phyloP scores from a whole-genome alignment of 1,139 yeast species.

The Diutina mesorugosa region DNA sequence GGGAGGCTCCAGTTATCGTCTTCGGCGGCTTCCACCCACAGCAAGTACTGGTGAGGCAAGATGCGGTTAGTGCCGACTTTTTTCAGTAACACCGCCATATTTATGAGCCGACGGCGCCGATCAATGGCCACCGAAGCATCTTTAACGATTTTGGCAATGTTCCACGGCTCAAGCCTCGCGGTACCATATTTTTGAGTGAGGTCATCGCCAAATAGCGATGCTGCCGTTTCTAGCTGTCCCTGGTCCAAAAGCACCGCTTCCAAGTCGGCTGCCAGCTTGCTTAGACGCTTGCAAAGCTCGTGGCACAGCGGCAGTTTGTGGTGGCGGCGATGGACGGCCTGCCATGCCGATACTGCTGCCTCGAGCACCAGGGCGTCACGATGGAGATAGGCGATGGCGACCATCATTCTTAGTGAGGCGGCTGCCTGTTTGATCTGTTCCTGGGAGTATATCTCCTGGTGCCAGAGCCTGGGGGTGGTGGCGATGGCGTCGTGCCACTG shows the following conservation, averaged over 20 bases:
- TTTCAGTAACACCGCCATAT: background rate
- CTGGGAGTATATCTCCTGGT: background rate
- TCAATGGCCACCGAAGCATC: background rate
- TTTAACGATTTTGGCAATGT: background rate
- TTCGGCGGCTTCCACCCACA: background rate
- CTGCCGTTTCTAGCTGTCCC: background rate
- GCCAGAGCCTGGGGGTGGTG: background rate
- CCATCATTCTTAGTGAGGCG: background rate
- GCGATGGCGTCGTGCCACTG: background rate
- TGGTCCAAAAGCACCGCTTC: background rate
- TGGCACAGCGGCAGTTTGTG: background rate
- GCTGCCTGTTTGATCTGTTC: background rate
- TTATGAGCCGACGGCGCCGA: background rate
- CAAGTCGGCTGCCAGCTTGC: background rate
- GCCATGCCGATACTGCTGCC: background rate
- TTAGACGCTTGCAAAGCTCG: background rate
- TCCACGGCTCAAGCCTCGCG: background rate
- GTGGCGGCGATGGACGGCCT: background rate
- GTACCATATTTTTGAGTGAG: background rate
- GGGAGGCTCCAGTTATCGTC: background rate
- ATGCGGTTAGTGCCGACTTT: background rate
- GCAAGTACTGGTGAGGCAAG: background rate
- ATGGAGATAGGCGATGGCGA: background rate
- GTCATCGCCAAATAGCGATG: background rate
- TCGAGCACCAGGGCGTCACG: background rate